A percentile compares a stretch with the other conserved stretches of the same genome.
Conservation (phyloP, 2,329 filamentous ascomycete genomes). For the Cladophialophora chaetospira region DNA sequence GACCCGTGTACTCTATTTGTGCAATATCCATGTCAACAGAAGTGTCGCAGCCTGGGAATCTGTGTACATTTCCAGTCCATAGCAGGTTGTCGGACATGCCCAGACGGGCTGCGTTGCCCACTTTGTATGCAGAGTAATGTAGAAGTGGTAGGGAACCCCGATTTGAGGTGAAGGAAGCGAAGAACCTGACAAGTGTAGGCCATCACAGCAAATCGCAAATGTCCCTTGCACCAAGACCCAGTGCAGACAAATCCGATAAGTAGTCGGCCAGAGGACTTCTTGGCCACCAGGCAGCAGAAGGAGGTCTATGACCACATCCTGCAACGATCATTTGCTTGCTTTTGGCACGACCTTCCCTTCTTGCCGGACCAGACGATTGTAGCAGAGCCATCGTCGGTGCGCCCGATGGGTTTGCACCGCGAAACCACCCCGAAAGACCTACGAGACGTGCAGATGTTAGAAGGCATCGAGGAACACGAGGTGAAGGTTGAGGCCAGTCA, state of each 20-base stretch:
- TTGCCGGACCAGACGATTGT: background rate
- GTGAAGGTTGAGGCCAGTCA: background rate
- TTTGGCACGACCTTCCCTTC: slow-evolving; percentile 22
- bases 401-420: background rate
- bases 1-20: slow-evolving; percentile 26
- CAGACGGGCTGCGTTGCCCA: slow-evolving; percentile 28
- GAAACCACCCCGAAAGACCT: slow-evolving; percentile 18
- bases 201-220: slow-evolving; percentile 21
- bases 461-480: background rate
- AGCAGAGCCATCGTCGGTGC: background rate
- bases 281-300: slow-evolving; percentile 25
- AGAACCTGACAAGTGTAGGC: slow-evolving; percentile 9
- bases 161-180: too few species aligned
- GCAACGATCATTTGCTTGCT: slow-evolving; percentile 5
- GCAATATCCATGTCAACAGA: slow-evolving; percentile 22
- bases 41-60: slow-evolving; percentile 30
- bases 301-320: slow-evolving; percentile 22
- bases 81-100: slow-evolving; percentile 19
- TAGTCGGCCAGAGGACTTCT: slow-evolving; percentile 29
- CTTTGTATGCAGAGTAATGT: slow-evolving; percentile 12
- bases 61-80: slow-evolving; percentile 31
- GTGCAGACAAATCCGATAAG: slow-evolving; percentile 19
- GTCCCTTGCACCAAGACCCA: slow-evolving; percentile 28
- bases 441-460: slow-evolving; percentile 17
- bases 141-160: slow-evolving; percentile 20